Evolutionary conservation across 2,329 filamentous ascomycete species (phyloP), one percentile per base, ranked within the genome.

Genomic region (Verticillium dahliae): DNA sequence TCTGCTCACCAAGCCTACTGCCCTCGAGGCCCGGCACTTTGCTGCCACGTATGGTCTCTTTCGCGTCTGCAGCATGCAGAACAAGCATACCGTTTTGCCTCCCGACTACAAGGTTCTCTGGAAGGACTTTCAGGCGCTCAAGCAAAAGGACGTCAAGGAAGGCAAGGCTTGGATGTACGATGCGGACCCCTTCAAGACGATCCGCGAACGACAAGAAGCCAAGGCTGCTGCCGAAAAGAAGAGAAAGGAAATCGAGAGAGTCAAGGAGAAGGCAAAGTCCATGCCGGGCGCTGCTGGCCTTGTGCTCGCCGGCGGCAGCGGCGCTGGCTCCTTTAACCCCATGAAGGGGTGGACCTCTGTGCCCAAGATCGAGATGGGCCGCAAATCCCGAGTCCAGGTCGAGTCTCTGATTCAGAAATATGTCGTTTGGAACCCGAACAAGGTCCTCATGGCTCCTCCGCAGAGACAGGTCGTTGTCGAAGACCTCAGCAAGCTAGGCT

Each of bases 281-380:
- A 82, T 85, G 76, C 83, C 82, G 4, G 84, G 85, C 0, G 85
- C 82, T 6, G 76, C 86, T 59, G 85, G 81, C 0, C 70, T 86
- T 61, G 78, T 80, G 31, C 74, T 86, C n/a, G 73, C 84, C 62
- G 80, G 78, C 63, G 76, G 78, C 41, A 74, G 76, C 0, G 72
- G 73, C 6, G 72, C 64, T 64, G 75, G 74, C 7, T 69, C 71
- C 5, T 74, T 75, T 18, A 79, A 81, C 60, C 77, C 79, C 59
- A 84, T 89, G 80, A 88, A 89, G 75, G 87, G 90, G 0, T 98
- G 94, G 94, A 88, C 85, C 22, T 86, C 85, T 18, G 91, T 90
- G 0, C 92, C 94, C 2, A 96, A 94, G 73, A 90, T 98, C 59
- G 95, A 99, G 71, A 92, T 99, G 87, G 93, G 93, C 22, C 87